Percentiles rank a stretch among this genome's conserved stretches.
Conservation (phyloP, 169 alveolate species). For the Plasmodium reichenowi region DNA sequence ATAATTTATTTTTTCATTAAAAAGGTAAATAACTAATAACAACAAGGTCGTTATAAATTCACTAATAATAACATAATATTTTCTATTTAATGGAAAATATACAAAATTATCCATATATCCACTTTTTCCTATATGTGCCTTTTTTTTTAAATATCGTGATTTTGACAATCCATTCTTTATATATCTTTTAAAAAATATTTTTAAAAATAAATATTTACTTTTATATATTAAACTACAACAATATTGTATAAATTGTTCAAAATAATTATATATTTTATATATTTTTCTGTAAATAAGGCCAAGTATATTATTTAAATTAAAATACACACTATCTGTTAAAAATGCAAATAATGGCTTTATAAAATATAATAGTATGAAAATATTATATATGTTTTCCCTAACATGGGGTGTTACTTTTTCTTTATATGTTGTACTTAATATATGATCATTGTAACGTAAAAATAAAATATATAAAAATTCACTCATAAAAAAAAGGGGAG, state of each 20-base stretch:
- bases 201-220: conserved; percentile 25
- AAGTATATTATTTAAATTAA: conserved; percentile 63
- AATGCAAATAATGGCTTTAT: conserved; percentile 59
- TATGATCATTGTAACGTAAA: conserved; percentile 68
- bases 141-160: conserved; percentile 31
- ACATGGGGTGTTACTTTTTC: conserved; percentile 17
- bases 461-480: conserved; percentile 60
- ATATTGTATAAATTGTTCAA: conserved; percentile 17
- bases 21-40: conserved; percentile 40
- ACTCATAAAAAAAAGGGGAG: conserved; percentile 70
- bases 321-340: conserved; percentile 69
- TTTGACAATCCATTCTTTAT: conserved; percentile 51
- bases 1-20: conserved; percentile 46
- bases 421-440: conserved; percentile 60
- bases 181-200: conserved; percentile 49
- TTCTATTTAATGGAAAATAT: conserved; percentile 57
- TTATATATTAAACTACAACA: conserved; percentile 37
- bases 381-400: conserved; percentile 63
- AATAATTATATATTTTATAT: conserved; percentile 9
- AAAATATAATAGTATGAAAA: conserved; percentile 52
- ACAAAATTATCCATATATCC: conserved; percentile 25
- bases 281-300: conserved; percentile 23
- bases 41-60: conserved; percentile 35
- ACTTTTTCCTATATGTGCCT: conserved; percentile 1
- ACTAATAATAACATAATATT: conserved; percentile 54